Percentiles rank a stretch among this genome's conserved stretches.
Conservation (phyloP, 2,329 filamentous ascomycete genomes). For the Colletotrichum filicis region DNA sequence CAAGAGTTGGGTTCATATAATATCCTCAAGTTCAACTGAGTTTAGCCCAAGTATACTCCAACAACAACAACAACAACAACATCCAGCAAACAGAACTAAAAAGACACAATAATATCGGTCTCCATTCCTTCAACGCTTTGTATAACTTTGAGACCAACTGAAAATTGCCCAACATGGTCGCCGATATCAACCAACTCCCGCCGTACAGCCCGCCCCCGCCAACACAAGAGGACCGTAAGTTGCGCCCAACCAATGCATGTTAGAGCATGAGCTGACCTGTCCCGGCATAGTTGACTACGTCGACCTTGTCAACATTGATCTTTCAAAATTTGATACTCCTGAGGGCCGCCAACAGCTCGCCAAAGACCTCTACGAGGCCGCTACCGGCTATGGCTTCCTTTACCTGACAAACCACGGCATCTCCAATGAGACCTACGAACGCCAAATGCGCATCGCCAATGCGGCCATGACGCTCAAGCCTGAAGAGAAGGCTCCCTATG, state of each 20-base stretch:
- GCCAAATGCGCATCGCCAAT: slow-evolving; percentile 42
- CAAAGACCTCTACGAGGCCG: slow-evolving; percentile 42
- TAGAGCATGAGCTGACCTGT: background rate
- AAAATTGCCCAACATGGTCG: slow-evolving; percentile 11
- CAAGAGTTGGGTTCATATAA: background rate
- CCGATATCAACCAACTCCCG: slow-evolving; percentile 20
- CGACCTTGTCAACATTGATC: slow-evolving; percentile 41
- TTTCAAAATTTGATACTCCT: slow-evolving; percentile 42
- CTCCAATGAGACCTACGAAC: slow-evolving; percentile 40
- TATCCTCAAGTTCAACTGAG: background rate
- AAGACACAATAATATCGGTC: background rate
- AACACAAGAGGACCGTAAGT: slow-evolving; percentile 24
- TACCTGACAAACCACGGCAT: slow-evolving; percentile 43
- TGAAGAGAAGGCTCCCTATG: slow-evolving; percentile 42
- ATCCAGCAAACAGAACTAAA: background rate
- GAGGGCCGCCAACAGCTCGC: slow-evolving; percentile 41
- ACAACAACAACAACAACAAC: background rate
- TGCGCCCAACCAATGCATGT: too few relatives aligned
- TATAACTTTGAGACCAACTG: background rate
- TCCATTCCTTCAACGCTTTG: background rate
- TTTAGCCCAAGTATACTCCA: background rate
- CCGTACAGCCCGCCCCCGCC: slow-evolving; percentile 20
- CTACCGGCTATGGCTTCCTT: slow-evolving; percentile 40
- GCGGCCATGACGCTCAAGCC: slow-evolving; percentile 41
- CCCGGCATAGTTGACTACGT: slow-evolving; percentile 40